Base-by-base conservation (phyloP, 2,329 filamentous ascomycete species). In the Geoglossum cookeanum region DNA sequence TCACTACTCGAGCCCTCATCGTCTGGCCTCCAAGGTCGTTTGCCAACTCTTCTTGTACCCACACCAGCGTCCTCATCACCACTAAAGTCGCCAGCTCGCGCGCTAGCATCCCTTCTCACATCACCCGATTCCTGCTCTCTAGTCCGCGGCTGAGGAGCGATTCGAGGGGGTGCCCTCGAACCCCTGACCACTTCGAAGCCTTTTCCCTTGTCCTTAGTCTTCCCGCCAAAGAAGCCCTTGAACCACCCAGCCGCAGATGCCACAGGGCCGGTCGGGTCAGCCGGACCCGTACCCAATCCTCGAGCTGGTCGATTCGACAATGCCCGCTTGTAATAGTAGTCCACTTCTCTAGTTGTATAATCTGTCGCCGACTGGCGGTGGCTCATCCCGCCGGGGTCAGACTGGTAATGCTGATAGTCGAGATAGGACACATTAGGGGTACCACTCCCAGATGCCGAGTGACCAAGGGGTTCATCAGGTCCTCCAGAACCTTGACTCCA, bases 131-230 rank as follows among this genome's bases (percentile, higher is more conserved):
- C 85, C 58, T 84, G 75, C 45, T 78, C 80, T 76, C 71, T 32
- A 70, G 76, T 65, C 68, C 74, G 62, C 57, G 65, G 48, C 65
- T 72, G 71, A 61, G 76, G 78, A 74, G 88, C 85, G 58, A 83
- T 82, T 5, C 85, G 84, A 1, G 69, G 70, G 8, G 89, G 89
- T 73, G 92, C 89, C 57, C 90, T 80, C 6, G 88, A 80, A 67
- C 90, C 96, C 64, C 92, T 76, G 15, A 98, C 91, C 4, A 98
- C 92, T 68, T 97, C 92, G 63, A 98, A 98, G 0, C 92, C 92
- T 69, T 97, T 97, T 62, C 84, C 84, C 69, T 94, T 94, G 62
- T 96, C 91, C 66, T 95, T 96, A 5, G 83, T 88, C 71, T 94
- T 94, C 15, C 84, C 85, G 11, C 83, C 83, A 59, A 95, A 79